phyloP scores from a whole-genome alignment of 139 green algal genomes.

The Dunaliella primolecta region DNA sequence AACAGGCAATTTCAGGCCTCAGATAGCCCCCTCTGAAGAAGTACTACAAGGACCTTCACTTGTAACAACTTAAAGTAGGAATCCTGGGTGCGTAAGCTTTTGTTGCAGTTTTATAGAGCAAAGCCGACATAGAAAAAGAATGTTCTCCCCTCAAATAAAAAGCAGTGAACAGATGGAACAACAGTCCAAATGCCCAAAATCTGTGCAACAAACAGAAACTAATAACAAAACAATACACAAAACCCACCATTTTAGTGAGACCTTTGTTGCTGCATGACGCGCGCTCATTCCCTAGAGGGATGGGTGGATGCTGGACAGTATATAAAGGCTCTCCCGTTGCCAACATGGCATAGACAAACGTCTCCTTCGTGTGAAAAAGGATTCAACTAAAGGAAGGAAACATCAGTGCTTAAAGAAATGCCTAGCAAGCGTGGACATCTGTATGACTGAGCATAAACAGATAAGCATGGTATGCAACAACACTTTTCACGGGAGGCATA shows the following conservation, averaged over 20 bases:
- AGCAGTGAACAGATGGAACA: too few relatives aligned
- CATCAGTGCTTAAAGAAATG: neutral
- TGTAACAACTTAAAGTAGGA: too few relatives aligned
- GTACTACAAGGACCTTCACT: too few relatives aligned
- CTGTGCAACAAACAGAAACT: too few relatives aligned
- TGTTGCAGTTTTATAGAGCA: too few relatives aligned
- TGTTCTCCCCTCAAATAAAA: too few relatives aligned
- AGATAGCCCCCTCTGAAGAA: too few relatives aligned
- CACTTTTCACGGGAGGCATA: neutral
- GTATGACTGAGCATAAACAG: neutral
- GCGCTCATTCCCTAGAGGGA: slow-evolving; percentile 21
- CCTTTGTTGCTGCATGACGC: slow-evolving; percentile 4
- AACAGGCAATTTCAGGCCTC: too few relatives aligned
- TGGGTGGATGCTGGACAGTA: slow-evolving; percentile 15
- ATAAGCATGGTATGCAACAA: neutral
- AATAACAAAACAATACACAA: too few relatives aligned
- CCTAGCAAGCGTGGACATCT: neutral
- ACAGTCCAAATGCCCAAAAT: too few relatives aligned
- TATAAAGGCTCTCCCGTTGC: slow-evolving; percentile 19
- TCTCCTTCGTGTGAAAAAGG: slow-evolving; percentile 17
- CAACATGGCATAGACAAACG: slow-evolving; percentile 39
- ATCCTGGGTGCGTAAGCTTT: too few relatives aligned
- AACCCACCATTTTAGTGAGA: neutral
- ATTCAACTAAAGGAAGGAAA: neutral
- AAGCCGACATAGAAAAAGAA: too few relatives aligned